Conservation (phyloP, 768 basidiomycete species). For the Pleurotus platypus region DNA sequence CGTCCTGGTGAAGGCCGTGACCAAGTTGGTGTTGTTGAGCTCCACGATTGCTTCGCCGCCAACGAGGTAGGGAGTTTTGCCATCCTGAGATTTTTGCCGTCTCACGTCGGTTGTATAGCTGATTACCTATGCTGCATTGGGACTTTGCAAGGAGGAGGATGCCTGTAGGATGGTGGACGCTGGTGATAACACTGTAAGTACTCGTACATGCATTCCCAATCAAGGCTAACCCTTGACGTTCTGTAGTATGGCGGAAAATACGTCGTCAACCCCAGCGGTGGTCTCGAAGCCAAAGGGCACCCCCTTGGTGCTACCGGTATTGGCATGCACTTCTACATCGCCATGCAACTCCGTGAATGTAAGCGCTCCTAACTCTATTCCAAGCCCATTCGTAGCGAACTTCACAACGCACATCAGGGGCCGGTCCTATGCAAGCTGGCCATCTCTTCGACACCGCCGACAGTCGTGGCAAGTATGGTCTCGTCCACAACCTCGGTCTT, state of each 20-base stretch:
- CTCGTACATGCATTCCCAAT: not conserved
- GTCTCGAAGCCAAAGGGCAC: constrained; percentile 86
- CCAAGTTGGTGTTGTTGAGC: constrained; percentile 78
- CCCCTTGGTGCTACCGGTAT: constrained; percentile 81
- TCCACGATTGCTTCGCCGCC: constrained; percentile 84
- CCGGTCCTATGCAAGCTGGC: constrained; percentile 80
- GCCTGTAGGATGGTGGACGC: constrained; percentile 73
- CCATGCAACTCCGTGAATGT: constrained; percentile 79
- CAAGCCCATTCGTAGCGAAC: not conserved
- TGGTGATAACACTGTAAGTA: constrained; percentile 73
- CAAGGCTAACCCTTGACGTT: not conserved
- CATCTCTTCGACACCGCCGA: constrained; percentile 61
- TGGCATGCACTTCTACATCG: constrained; percentile 86
- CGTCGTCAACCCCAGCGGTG: constrained; percentile 82
- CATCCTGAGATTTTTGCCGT: not conserved
- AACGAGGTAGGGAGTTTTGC: constrained; percentile 56
- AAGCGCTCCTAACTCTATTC: constrained; percentile 13
- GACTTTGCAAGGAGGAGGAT: constrained; percentile 61
- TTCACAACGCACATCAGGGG: constrained; percentile 42
- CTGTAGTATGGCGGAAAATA: constrained; percentile 78
- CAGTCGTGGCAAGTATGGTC: constrained; percentile 70
- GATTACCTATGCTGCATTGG: constrained; percentile 77
- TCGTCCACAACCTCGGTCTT: constrained; percentile 82
- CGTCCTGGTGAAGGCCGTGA: constrained; percentile 58
- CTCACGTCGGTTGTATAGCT: constrained; percentile 39